A percentile compares a stretch with the other conserved stretches of the same genome.
Conservation (phyloP, 352 stramenopile genomes). For the Pythium volutum region DNA sequence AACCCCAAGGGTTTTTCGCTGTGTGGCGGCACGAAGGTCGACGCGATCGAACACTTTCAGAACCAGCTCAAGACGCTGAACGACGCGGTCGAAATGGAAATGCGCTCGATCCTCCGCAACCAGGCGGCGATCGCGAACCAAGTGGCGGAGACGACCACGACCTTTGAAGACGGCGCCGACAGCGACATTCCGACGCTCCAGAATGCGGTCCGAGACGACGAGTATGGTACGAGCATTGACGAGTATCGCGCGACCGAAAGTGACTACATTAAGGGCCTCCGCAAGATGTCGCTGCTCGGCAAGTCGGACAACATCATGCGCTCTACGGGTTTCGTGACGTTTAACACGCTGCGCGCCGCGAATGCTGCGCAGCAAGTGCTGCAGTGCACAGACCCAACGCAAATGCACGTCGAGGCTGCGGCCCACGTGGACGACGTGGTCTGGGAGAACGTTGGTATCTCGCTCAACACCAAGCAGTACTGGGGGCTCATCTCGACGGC, state of each 20-base stretch:
- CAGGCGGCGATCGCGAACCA: conserved; percentile 57
- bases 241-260: conserved; percentile 34
- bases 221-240: conserved; percentile 14
- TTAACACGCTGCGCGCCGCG: conserved; percentile 65
- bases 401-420: conserved; percentile 70
- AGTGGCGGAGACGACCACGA: conserved; percentile 43
- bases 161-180: conserved; percentile 13
- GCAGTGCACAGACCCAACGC: conserved; percentile 62
- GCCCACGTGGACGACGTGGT: conserved; percentile 66
- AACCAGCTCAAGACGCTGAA: conserved; percentile 70
- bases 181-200: conserved; percentile 34
- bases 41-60: conserved; percentile 73
- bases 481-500: conserved; percentile 66
- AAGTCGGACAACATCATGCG: conserved; percentile 62
- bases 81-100: conserved; percentile 71
- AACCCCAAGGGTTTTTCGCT: conserved; percentile 28
- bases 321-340: conserved; percentile 73
- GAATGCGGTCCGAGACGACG: neutral
- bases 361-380: conserved; percentile 80
- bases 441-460: conserved; percentile 80
- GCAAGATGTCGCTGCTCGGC: conserved; percentile 30
- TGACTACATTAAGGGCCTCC: conserved; percentile 48
- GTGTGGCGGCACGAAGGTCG: conserved; percentile 44
- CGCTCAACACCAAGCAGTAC: conserved; percentile 65
- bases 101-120: conserved; percentile 61